Percentiles rank a stretch among this genome's conserved stretches.
phyloP scores from a whole-genome alignment of 75 land plant species.

The Adiantum capillusveneris region DNA sequence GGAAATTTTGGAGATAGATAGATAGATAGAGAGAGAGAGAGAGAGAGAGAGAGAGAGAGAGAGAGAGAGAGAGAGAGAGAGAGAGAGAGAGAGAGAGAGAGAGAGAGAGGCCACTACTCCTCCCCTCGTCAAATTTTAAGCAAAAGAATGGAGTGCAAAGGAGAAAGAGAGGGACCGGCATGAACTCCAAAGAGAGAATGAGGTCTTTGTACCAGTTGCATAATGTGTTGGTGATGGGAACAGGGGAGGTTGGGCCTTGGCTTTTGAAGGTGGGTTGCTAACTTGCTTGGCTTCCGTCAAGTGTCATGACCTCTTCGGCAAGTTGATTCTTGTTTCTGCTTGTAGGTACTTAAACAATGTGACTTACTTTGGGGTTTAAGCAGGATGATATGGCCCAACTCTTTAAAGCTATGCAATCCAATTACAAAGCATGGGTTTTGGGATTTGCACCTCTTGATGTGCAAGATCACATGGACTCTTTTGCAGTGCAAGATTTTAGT shows the following conservation, averaged over 20 bases:
- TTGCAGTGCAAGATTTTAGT: conserved; percentile 87
- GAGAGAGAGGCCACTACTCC: too few species aligned
- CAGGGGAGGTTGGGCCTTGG: conserved; percentile 79
- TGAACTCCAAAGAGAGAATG: too few species aligned
- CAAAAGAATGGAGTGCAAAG: too few species aligned
- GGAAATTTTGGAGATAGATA: too few species aligned
- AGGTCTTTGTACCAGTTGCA: conserved; percentile 25
- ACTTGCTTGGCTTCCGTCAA: conserved; percentile 66
- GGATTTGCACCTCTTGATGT: conserved; percentile 88
- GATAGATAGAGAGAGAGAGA: too few species aligned
- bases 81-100: too few species aligned
- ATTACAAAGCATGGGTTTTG: conserved; percentile 85
- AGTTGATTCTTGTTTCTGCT: conserved; percentile 52
- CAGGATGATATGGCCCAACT: conserved; percentile 73
- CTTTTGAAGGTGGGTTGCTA: conserved; percentile 89
- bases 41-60: too few species aligned
- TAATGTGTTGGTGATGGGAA: conserved; percentile 64
- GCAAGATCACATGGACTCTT: conserved; percentile 78
- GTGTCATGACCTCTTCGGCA: conserved; percentile 73
- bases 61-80: too few species aligned
- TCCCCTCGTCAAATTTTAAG: too few species aligned
- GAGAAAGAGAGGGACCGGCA: too few species aligned
- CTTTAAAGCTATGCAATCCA: conserved; percentile 71
- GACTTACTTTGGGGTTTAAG: conserved; percentile 67
- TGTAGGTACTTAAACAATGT: conserved; percentile 68